Conservation (phyloP, 2,329 filamentous ascomycete genomes). For the Exophiala lecanii-corni region DNA sequence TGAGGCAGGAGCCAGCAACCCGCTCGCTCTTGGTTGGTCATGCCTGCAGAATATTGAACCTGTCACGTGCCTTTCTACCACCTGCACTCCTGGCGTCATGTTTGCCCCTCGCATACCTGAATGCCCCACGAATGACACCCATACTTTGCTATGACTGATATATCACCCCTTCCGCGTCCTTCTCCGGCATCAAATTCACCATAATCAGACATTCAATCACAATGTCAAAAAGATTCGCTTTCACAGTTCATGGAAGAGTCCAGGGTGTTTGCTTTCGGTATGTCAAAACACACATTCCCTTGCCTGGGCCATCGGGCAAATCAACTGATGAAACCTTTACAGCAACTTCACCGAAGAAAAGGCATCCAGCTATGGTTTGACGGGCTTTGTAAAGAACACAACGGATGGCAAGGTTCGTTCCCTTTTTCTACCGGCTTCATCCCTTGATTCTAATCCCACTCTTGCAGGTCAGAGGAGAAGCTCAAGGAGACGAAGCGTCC, state of each 20-base stretch:
- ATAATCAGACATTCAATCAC: background rate
- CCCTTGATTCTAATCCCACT: slow-evolving; percentile 6
- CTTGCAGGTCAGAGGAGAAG: slow-evolving; percentile 77
- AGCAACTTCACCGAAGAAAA: slow-evolving; percentile 42
- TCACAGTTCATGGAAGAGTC: slow-evolving; percentile 24
- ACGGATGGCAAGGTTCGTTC: slow-evolving; percentile 39
- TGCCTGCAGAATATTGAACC: no score
- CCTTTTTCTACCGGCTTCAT: background rate
- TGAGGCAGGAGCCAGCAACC: no score
- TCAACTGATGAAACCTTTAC: slow-evolving; percentile 1
- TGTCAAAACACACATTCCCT: background rate
- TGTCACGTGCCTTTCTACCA: no score
- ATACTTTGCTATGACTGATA: no score
- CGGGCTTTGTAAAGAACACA: slow-evolving; percentile 47
- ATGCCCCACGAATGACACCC: no score
- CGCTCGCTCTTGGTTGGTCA: no score
- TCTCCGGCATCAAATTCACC: no score
- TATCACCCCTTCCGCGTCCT: no score
- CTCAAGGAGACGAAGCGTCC: slow-evolving; percentile 65
- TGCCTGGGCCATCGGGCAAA: background rate
- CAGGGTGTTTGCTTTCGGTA: slow-evolving; percentile 28
- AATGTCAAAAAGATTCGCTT: slow-evolving; percentile 25
- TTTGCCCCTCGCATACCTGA: no score
- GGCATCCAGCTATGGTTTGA: slow-evolving; percentile 41
- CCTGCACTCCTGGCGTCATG: no score